A percentile compares a stretch with the other conserved stretches of the same genome.
Evolutionary conservation across 164 flowering plant species (phyloP).

Genomic region (Stephania cephalantha): DNA sequence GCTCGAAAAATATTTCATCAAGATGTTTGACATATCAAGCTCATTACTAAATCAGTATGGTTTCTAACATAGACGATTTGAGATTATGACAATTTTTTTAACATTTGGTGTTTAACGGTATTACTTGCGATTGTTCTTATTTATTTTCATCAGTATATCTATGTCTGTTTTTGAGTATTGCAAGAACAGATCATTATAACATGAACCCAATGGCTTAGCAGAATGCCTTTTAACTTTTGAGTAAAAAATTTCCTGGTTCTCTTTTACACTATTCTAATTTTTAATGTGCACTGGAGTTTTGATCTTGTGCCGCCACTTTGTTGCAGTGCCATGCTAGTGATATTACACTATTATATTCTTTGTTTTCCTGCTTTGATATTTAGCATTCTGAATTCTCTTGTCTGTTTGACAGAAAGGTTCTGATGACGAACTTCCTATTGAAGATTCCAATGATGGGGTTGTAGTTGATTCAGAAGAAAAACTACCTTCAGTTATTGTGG

Average conservation of each 20-base stretch:
- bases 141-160: neutral
- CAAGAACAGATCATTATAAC: neutral
- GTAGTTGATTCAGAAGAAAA: slow-evolving; percentile 37
- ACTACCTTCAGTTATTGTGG: slow-evolving; percentile 35
- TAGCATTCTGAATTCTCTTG: neutral
- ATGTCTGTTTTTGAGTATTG: neutral
- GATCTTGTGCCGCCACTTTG: neutral
- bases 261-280: neutral
- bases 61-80: neutral
- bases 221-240: neutral
- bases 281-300: neutral
- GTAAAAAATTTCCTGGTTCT: neutral
- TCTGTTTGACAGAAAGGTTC: slow-evolving; percentile 44
- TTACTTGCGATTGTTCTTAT: neutral
- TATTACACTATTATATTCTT: neutral
- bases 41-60: too few relatives aligned
- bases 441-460: slow-evolving; percentile 36
- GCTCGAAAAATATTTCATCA: too few relatives aligned
- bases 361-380: neutral
- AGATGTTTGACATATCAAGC: too few relatives aligned
- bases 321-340: neutral
- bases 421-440: slow-evolving; percentile 38
- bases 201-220: neutral
- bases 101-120: neutral
- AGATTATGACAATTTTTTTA: neutral